Base-by-base conservation (phyloP, 192 early-diverging fungal genomes). In the Podila minutissima region DNA sequence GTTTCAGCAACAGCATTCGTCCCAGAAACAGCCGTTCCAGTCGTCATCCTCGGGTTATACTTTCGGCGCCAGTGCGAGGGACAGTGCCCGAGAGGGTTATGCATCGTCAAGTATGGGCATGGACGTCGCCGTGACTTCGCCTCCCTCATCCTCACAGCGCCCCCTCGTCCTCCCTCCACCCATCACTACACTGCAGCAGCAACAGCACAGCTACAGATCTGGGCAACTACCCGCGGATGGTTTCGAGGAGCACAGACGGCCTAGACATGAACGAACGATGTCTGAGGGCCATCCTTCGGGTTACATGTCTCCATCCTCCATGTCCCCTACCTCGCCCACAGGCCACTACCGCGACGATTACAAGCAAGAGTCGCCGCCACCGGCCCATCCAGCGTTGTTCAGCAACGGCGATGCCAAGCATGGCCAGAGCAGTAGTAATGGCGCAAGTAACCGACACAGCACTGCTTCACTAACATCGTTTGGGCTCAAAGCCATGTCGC, bases 231-330 rank as follows among this genome's bases (percentile, higher is more conserved):
- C 69, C 9, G 28, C 63, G 7, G 76, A 81, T 19, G 71, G 73
- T 9, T 81, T 50, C 59, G 70, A 73, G 0, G 76, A 81, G 9
- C 64, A 70, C 3, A 72, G 76, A 20, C 69, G 70, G 11, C 7
- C 32, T 3, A 51, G 76, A 58, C 76, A 81, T n/a, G 71, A 73
- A 20, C 70, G 76, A 15, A 81, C 76, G 51, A 68, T 72, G 66
- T 81, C 76, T 9, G 76, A 81, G 33, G 66, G 76, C 9, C 71
- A 81, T 35, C 76, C 71, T 9, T 33, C 70, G 8, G 76, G 66
- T 8, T 81, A 81, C 62, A 72, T 72, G 38, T 81, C 76, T 4
- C 76, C 76, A 5, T 69, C 70, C 5, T 69, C 71, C 4, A 31
- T 81, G 29, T 81, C 76, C 8, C 66, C 76, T 22, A 64, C 53